Evolutionary conservation across 2,329 filamentous ascomycete species (phyloP).

Genomic region (Pseudogymnoascus sp.): DNA sequence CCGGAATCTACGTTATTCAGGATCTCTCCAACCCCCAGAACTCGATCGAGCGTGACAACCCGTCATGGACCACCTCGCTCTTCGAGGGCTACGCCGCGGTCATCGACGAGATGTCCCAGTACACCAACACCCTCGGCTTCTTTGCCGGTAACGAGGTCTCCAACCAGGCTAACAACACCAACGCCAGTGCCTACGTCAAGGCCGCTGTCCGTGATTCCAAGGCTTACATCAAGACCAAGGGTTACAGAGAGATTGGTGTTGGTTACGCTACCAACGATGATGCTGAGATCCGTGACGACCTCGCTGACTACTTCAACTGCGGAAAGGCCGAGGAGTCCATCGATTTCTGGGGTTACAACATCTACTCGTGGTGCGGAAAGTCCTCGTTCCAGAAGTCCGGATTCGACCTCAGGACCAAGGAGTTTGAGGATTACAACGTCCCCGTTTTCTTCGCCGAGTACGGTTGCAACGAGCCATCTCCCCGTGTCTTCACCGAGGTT

Average conservation of each 20-base stretch:
- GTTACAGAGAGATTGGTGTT: conserved; percentile 72
- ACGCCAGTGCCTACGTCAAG: conserved; percentile 90
- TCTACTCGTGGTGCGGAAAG: conserved; percentile 97
- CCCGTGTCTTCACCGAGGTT: conserved; percentile 80
- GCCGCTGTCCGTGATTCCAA: conserved; percentile 95
- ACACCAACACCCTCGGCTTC: conserved; percentile 91
- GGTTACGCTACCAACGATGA: conserved; percentile 97
- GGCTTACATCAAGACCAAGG: conserved; percentile 76
- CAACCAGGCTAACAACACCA: conserved; percentile 80
- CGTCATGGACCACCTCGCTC: conserved; percentile 70
- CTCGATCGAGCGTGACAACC: conserved; percentile 78
- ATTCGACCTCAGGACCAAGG: conserved; percentile 72
- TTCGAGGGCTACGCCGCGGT: conserved; percentile 77
- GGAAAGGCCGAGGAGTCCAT: conserved; percentile 59
- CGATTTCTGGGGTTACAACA: conserved; percentile 99
- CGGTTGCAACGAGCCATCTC: conserved; percentile 69
- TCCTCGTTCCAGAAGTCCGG: conserved; percentile 70
- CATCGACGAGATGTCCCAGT: conserved; percentile 70
- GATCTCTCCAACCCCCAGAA: conserved; percentile 74
- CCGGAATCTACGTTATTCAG: conserved; percentile 90
- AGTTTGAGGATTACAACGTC: conserved; percentile 83
- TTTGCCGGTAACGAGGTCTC: conserved; percentile 98
- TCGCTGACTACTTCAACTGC: conserved; percentile 94
- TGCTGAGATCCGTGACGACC: conserved; percentile 66
- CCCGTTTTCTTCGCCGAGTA: conserved; percentile 99